Conservation (phyloP, 768 basidiomycete genomes). For the Termitomyces sp. region DNA sequence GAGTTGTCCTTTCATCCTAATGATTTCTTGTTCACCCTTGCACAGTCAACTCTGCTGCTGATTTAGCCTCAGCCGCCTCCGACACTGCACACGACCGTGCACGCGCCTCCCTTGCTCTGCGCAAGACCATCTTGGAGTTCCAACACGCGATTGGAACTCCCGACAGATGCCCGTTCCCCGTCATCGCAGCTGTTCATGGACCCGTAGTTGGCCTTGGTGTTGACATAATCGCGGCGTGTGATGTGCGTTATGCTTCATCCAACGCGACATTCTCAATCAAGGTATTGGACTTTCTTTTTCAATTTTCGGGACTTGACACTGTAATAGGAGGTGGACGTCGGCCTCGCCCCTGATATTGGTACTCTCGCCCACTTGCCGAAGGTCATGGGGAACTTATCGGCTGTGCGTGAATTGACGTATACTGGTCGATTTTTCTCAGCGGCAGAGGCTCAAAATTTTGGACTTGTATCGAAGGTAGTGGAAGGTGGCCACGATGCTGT, state of each 20-base stretch:
- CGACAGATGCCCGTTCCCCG: constrained; percentile 68
- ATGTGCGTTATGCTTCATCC: constrained; percentile 71
- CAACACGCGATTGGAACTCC: constrained; percentile 71
- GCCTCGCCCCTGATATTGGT: constrained; percentile 85
- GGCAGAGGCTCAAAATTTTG: constrained; percentile 61
- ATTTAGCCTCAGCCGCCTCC: constrained; percentile 19
- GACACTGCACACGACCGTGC: constrained; percentile 42
- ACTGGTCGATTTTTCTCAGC: constrained; percentile 71
- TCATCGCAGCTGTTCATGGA: constrained; percentile 81
- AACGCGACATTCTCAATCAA: constrained; percentile 69
- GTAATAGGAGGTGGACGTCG: constrained; percentile 78
- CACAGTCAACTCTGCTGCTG: constrained; percentile 31
- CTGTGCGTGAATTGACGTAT: constrained; percentile 72
- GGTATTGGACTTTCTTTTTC: constrained; percentile 28
- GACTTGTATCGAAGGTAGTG: constrained; percentile 73
- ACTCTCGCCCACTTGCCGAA: constrained; percentile 81
- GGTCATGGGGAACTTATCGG: constrained; percentile 68
- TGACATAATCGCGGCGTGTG: constrained; percentile 73
- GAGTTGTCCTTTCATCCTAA: constrained; percentile 14
- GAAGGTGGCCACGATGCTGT: constrained; percentile 66
- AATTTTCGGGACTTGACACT: constrained; percentile 40
- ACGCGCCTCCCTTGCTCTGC: constrained; percentile 45
- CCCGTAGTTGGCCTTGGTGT: constrained; percentile 72
- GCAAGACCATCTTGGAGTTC: constrained; percentile 51
- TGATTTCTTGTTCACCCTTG: background rate